These are phyloP conservation scores for Ophiocordyceps camponoti-saundersi DNA, from an alignment of 2,329 filamentous ascomycete genomes.

Conservation along the genomic window DNA sequence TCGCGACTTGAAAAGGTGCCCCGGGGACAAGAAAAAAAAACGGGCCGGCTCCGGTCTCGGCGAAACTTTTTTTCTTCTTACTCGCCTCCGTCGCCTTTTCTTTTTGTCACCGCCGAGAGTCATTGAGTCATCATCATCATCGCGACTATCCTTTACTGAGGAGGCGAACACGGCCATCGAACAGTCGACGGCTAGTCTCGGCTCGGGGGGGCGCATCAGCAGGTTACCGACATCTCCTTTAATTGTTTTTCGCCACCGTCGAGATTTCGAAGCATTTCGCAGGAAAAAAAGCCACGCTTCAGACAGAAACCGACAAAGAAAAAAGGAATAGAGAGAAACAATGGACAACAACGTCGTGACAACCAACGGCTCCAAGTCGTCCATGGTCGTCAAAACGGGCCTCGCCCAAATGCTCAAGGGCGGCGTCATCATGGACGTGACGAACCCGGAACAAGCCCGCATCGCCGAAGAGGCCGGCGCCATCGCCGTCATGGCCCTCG, in stretches of 20 bases:
- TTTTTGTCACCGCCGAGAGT: too few relatives aligned
- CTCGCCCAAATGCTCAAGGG: conserved; percentile 97
- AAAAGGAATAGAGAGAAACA: background rate
- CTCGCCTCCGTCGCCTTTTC: background rate
- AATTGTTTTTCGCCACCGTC: background rate
- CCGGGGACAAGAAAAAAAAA: too few relatives aligned
- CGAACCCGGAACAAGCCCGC: conserved; percentile 81
- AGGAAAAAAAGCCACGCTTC: background rate
- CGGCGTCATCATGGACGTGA: conserved; percentile 98
- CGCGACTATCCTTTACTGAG: background rate
- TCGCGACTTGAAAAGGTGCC: too few relatives aligned
- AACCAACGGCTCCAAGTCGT: conserved; percentile 11
- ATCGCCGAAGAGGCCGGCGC: conserved; percentile 96
- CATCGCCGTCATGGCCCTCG: conserved; percentile 93
- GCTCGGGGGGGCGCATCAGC: background rate
- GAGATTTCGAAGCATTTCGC: too few relatives aligned
- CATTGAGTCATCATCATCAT: background rate
- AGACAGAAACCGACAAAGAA: background rate
- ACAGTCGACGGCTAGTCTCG: background rate
- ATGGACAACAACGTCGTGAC: conserved; percentile 15
- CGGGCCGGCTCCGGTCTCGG: background rate
- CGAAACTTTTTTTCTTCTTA: background rate
- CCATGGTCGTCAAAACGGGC: conserved; percentile 85
- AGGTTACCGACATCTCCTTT: background rate
- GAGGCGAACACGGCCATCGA: background rate